Conservation (phyloP, 2,329 filamentous ascomycete genomes). For the Epichloe uncinata region DNA sequence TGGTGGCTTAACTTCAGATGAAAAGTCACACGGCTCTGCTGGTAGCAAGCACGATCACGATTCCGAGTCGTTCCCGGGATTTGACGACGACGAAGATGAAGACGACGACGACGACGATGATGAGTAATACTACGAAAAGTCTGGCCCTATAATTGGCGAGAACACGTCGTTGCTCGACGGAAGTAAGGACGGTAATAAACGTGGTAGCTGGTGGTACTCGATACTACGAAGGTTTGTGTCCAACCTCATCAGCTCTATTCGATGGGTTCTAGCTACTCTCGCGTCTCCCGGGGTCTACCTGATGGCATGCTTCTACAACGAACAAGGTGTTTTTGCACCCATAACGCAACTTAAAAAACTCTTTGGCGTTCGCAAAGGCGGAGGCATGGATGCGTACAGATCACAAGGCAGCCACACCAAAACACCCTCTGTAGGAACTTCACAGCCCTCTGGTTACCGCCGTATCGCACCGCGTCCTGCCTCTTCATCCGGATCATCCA, state of each 20-base stretch:
- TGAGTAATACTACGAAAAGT: constrained; percentile 25
- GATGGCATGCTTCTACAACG: constrained; percentile 70
- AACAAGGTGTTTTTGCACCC: constrained; percentile 67
- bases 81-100: constrained; percentile 24
- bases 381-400: constrained; percentile 16
- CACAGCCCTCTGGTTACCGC: constrained; percentile 15
- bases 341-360: constrained; percentile 60
- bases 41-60: constrained; percentile 22
- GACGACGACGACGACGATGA: constrained; percentile 25
- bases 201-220: constrained; percentile 36
- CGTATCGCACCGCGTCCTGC: constrained; percentile 15
- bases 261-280: constrained; percentile 66
- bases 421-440: constrained; percentile 1
- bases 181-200: constrained; percentile 21
- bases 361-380: constrained; percentile 32
- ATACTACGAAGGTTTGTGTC: constrained; percentile 58
- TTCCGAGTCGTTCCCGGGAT: constrained; percentile 23
- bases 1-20: constrained; percentile 31
- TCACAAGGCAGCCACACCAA: neutral
- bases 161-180: constrained; percentile 47
- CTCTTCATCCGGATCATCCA: constrained; percentile 29
- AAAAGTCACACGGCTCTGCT: constrained; percentile 21
- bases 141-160: constrained; percentile 33
- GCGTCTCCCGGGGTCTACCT: constrained; percentile 71
- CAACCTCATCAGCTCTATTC: constrained; percentile 61